Conservation (phyloP, 495 filamentous ascomycete species). For the Aspergillus leporis region DNA sequence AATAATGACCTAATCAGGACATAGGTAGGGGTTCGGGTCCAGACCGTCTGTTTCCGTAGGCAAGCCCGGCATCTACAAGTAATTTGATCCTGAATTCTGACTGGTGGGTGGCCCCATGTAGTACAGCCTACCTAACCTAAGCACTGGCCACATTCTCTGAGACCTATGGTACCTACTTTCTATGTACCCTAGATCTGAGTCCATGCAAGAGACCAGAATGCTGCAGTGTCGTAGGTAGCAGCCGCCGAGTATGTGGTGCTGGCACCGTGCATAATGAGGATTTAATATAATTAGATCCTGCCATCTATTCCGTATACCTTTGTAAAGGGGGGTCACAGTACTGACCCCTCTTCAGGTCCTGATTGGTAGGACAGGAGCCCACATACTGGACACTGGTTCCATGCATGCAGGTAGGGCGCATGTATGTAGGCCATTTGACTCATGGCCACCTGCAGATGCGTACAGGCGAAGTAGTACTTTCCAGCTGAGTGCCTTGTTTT, state of each 20-base stretch:
- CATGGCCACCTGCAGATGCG: constrained; percentile 23
- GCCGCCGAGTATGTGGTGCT: not conserved
- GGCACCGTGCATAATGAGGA: not conserved
- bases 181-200: constrained; percentile 7
- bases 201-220: constrained; percentile 13
- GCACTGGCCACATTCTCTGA: constrained; percentile 17
- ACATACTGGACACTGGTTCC: constrained; percentile 11
- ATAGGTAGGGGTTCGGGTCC: constrained; percentile 6
- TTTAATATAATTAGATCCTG: constrained; percentile 6
- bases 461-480: not conserved
- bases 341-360: not conserved
- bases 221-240: constrained; percentile 2
- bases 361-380: constrained; percentile 10
- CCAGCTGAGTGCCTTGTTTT: not conserved
- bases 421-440: constrained; percentile 25
- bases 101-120: constrained; percentile 6
- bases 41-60: constrained; percentile 1
- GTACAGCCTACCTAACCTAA: constrained; percentile 11
- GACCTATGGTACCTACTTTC: not conserved
- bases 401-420: constrained; percentile 18
- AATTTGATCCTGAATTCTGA: not conserved
- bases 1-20: not conserved
- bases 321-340: not conserved
- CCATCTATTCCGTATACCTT: not conserved
- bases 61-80: not conserved